Evolutionary conservation across 2,329 filamentous ascomycete species (phyloP).

Genomic region (Pleochaeta shiraiana): DNA sequence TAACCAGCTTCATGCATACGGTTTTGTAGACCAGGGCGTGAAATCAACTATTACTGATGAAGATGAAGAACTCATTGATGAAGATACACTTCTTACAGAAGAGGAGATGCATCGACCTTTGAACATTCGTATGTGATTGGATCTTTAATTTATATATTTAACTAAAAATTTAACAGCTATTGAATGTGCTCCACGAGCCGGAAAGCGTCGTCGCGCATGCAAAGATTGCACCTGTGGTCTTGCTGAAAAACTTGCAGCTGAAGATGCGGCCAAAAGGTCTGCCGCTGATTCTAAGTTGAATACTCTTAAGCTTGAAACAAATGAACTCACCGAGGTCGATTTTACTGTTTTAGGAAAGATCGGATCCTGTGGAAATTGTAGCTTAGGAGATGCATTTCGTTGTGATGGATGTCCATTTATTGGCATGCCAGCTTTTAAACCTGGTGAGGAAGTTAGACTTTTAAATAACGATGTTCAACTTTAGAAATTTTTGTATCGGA

Average conservation of each 20-base stretch:
- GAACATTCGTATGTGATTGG: slow-evolving; percentile 48
- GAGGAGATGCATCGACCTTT: slow-evolving; percentile 62
- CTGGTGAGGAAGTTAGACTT: slow-evolving; percentile 79
- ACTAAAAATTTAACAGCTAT: slow-evolving; percentile 31
- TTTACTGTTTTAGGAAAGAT: slow-evolving; percentile 97
- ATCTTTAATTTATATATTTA: background rate
- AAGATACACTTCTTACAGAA: slow-evolving; percentile 67
- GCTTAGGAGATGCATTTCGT: slow-evolving; percentile 73
- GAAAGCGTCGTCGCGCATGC: slow-evolving; percentile 79
- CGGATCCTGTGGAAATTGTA: slow-evolving; percentile 85
- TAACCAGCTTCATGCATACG: slow-evolving; percentile 40
- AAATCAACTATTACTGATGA: slow-evolving; percentile 27
- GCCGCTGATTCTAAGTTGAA: slow-evolving; percentile 41
- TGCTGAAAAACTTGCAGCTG: slow-evolving; percentile 63
- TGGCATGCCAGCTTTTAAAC: slow-evolving; percentile 88
- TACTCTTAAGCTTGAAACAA: slow-evolving; percentile 45
- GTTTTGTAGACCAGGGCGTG: slow-evolving; percentile 21
- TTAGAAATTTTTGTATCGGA: too few relatives aligned
- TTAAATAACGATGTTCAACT: slow-evolving; percentile 73
- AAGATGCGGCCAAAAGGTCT: slow-evolving; percentile 48
- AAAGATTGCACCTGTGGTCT: slow-evolving; percentile 97
- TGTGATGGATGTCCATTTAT: slow-evolving; percentile 64
- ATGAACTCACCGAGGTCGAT: slow-evolving; percentile 77
- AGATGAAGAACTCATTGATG: slow-evolving; percentile 78
- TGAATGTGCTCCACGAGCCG: slow-evolving; percentile 70